Evolutionary conservation across 495 filamentous ascomycete species (phyloP), one percentile per base, ranked within the genome.

Genomic region (Penicillium mononematosum): DNA sequence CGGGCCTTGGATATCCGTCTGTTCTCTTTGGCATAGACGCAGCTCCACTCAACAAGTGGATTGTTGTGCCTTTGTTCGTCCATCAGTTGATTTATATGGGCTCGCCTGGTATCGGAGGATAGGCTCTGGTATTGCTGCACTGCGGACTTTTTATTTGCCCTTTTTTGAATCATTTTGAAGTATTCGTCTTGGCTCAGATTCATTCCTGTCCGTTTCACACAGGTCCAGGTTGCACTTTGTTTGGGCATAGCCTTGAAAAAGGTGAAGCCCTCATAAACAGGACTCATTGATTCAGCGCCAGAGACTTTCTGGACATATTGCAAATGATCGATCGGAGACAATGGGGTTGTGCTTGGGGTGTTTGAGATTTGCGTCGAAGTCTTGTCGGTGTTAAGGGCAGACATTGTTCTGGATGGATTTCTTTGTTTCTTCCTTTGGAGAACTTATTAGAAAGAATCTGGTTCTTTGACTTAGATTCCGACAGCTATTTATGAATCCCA

Each of bases 1-100:
- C 70, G 69, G 25, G 69, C 62, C 49, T 70, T 67, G 46, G 64
- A 52, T 0, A 62, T 52, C 39, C 54, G 58, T 14, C 58, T 57
- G 5, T 68, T 57, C 42, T 70, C 69, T 32, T 75, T 71, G 6
- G 66, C 69, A 62, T 75, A 77, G 11, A 71, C 70, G 45, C 62
- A 74, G 16, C 63, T 71, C 74, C 74, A 75, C 46, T 74, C 65
- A 12, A 65, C 69, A 0, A 47, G 53, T 10, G 65, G 61, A 20
- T 70, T 58, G n/a, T 42, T 57, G 22, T 61, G 50, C 46, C 59
- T 55, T 31, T 68, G 61, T 48, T 73, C 69, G 24, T 66, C 60
- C 11, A 76, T 70, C 42, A 75, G 45, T 25, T 65, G 63, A 27
- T 71, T 73, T 20, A 76, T 65, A 58, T 73, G 72, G 10, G 64